Conservation (phyloP, 2,329 filamentous ascomycete genomes). For the Arthrinium puccinioides region DNA sequence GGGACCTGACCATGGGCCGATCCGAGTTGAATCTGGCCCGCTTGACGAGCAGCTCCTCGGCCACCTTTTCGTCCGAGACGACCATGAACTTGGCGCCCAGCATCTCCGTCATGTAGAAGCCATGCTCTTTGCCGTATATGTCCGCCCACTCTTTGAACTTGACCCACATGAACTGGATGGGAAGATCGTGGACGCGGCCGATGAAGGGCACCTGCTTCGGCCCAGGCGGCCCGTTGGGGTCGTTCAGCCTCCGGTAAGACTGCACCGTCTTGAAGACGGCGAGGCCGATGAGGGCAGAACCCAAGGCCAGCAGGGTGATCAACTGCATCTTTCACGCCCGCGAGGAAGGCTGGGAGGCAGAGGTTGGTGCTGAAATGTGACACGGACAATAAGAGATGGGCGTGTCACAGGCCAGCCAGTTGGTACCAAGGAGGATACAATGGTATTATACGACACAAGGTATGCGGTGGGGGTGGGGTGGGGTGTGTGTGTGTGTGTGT, state of each 20-base stretch:
- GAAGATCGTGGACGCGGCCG: conserved; percentile 37
- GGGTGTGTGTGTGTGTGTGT: too few species aligned
- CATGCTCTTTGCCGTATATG: conserved; percentile 19
- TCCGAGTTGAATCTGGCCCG: conserved; percentile 44
- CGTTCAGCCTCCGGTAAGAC: conserved; percentile 22
- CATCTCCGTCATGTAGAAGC: conserved; percentile 27
- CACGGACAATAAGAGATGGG: too few species aligned
- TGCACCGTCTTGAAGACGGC: conserved; percentile 17
- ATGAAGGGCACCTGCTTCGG: conserved; percentile 25
- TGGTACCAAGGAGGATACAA: too few species aligned
- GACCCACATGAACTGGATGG: conserved; percentile 43
- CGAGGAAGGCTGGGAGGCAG: too few species aligned
- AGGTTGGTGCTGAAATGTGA: not conserved
- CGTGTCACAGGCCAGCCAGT: too few species aligned
- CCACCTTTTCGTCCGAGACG: conserved; percentile 42
- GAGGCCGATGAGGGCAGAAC: conserved; percentile 12
- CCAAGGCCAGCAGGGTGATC: conserved; percentile 14
- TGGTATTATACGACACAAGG: too few species aligned
- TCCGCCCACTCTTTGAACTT: conserved; percentile 38
- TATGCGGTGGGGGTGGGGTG: too few species aligned
- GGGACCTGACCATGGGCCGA: conserved; percentile 36
- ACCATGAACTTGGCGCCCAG: conserved; percentile 30
- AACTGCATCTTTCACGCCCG: conserved; percentile 22
- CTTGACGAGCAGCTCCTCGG: conserved; percentile 45
- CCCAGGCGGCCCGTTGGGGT: conserved; percentile 20